These are phyloP conservation scores for Phytophthora pini DNA, from an alignment of 352 stramenopile species.

Conservation along the genomic window DNA sequence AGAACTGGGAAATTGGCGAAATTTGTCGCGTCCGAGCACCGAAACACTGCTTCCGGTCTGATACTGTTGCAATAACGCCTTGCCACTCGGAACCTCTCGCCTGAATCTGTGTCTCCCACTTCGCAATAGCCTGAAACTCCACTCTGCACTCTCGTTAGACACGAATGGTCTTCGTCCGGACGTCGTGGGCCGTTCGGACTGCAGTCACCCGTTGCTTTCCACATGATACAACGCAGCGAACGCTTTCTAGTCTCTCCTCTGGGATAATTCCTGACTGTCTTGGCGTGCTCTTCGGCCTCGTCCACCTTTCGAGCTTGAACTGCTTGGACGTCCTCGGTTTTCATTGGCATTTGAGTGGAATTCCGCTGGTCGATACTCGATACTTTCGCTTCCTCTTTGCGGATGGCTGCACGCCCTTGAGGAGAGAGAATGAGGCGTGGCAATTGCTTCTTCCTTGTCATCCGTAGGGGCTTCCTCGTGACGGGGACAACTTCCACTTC, in stretches of 20 bases:
- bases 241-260: constrained; percentile 6
- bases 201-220: constrained; percentile 29
- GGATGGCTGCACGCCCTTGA: constrained; percentile 13
- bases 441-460: constrained; percentile 13
- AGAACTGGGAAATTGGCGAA: constrained; percentile 42
- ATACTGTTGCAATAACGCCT: constrained; percentile 37
- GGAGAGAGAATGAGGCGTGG: constrained; percentile 23
- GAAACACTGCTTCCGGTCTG: constrained; percentile 33
- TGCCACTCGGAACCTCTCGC: constrained; percentile 35
- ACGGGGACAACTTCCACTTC: constrained; percentile 16
- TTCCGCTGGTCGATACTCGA: constrained; percentile 5
- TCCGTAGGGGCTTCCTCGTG: constrained; percentile 12
- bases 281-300: constrained; percentile 8
- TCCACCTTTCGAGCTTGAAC: constrained; percentile 2
- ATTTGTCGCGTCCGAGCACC: constrained; percentile 44
- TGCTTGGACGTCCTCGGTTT: not conserved
- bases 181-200: constrained; percentile 22
- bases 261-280: constrained; percentile 21
- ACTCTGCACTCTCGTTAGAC: constrained; percentile 9
- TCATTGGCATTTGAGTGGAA: not conserved
- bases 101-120: constrained; percentile 35
- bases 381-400: constrained; percentile 8
- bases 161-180: constrained; percentile 24
- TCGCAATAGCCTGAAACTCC: constrained; percentile 54
- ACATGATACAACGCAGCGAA: constrained; percentile 23